Evolutionary conservation across 257 asterid genomes (phyloP), one percentile per base, ranked within the genome.

Genomic region (Nicotiana obtusifolia): DNA sequence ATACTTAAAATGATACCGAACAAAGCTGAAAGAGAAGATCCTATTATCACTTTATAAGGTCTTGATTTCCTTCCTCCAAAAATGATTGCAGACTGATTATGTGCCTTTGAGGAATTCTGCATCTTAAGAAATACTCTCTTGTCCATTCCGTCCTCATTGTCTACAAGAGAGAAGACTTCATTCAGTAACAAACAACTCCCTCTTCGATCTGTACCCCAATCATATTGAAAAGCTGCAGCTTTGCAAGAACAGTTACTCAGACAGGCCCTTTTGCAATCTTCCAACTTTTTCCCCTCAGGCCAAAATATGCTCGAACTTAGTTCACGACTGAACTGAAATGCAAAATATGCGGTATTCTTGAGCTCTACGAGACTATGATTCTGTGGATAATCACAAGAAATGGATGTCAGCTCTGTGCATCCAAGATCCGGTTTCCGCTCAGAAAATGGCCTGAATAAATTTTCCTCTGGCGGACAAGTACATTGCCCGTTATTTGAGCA

Each of bases 221-320:
- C 1, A 47, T 64, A 22, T 9, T 7, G 1, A 56, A 86, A 81
- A 47, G 54, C 31, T 15, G 35, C 83, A 53, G 83, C 83, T 31
- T 33, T 41, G 76, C 83, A 81, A 20, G 78, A 81, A 37, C 83
- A 81, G 49, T 66, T 81, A 16, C 28, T 44, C 67, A 81, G 56
- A 13, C 78, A 81, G 31, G 65, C 68, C 79, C 14, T 59, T 81
- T 66, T 53, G 67, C 83, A 81, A 22, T 66, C 54, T 31, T 81
- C 57, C 9, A 49, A 1, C 41, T 66, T 17, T 10, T 0, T 3
- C 35, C 1, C 3, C 56, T 1, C 59, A 69, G 22, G 7, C 78
- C 57, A 41, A 0, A 68, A 37, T 80, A 0, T 10, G 3, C 11
- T 69, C 13, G 57, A 5, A 5, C 0, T 69, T 5, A 20, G 20